Percentiles rank a stretch among this genome's conserved stretches.
Conservation (phyloP, 257 asterid genomes). For the Voacanga thouarsii region DNA sequence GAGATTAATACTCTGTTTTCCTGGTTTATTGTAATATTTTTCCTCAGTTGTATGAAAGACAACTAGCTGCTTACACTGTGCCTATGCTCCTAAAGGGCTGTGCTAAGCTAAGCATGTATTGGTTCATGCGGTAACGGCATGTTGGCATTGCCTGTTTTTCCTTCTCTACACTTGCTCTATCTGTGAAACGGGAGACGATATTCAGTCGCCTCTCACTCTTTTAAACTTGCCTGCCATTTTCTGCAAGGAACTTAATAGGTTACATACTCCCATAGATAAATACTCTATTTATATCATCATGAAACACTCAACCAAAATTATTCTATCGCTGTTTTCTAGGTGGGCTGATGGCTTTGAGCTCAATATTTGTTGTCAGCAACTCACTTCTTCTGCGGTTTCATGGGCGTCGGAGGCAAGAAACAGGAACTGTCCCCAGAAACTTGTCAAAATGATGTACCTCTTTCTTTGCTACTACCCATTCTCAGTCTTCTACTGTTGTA, state of each 20-base stretch:
- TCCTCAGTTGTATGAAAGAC: background rate
- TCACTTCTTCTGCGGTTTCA: constrained; percentile 85
- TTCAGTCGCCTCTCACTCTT: background rate
- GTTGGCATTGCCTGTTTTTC: background rate
- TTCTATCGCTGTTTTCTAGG: constrained; percentile 40
- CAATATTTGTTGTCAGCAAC: constrained; percentile 80
- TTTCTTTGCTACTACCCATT: background rate
- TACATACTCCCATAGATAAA: background rate
- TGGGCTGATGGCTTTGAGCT: constrained; percentile 96
- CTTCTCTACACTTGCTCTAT: background rate
- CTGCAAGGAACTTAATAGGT: background rate
- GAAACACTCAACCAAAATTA: background rate
- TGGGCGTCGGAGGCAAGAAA: constrained; percentile 38
- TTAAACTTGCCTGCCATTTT: background rate
- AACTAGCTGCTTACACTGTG: background rate
- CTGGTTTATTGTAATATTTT: background rate
- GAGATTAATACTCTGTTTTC: background rate
- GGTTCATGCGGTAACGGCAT: background rate
- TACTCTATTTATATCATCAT: background rate
- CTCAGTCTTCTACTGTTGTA: background rate
- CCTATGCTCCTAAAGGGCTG: background rate
- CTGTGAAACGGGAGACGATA: background rate
- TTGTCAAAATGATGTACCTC: constrained; percentile 8
- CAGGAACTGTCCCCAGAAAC: constrained; percentile 25
- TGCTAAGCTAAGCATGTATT: background rate